These are phyloP conservation scores for Globisporangium cylindrosporum DNA, from an alignment of 352 stramenopile genomes.

Conservation along the genomic window DNA sequence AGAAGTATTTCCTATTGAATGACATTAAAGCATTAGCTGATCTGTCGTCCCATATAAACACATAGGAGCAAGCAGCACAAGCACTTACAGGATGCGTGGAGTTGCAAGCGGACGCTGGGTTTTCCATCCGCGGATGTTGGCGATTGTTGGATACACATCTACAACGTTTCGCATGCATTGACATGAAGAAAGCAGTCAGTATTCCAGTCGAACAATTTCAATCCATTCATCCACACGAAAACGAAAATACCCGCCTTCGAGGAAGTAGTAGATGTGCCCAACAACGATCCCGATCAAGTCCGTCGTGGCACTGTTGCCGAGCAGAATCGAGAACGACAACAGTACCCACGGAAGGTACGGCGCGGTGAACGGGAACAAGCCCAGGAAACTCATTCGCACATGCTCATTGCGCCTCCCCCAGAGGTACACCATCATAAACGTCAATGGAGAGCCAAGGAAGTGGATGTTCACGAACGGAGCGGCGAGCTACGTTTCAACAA, in stretches of 20 bases:
- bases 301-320: constrained; percentile 95
- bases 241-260: constrained; percentile 76
- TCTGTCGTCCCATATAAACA: constrained; percentile 2
- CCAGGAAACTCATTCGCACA: constrained; percentile 97
- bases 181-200: not conserved
- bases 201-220: too few relatives aligned
- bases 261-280: constrained; percentile 99
- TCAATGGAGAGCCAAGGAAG: constrained; percentile 97
- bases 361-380: constrained; percentile 97
- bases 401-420: constrained; percentile 95
- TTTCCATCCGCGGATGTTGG: constrained; percentile 94
- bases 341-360: constrained; percentile 98
- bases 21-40: not conserved
- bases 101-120: constrained; percentile 90
- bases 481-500: constrained; percentile 57
- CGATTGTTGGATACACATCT: constrained; percentile 98
- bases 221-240: too few relatives aligned
- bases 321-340: constrained; percentile 94
- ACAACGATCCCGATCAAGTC: constrained; percentile 99
- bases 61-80: constrained; percentile 9
- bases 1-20: constrained; percentile 47
- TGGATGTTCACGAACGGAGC: constrained; percentile 96
- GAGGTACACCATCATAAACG: constrained; percentile 99
- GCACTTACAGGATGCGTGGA: constrained; percentile 85
- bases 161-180: not conserved